phyloP scores from a whole-genome alignment of 2,329 filamentous ascomycete species.

The Aureobasidium sp. region DNA sequence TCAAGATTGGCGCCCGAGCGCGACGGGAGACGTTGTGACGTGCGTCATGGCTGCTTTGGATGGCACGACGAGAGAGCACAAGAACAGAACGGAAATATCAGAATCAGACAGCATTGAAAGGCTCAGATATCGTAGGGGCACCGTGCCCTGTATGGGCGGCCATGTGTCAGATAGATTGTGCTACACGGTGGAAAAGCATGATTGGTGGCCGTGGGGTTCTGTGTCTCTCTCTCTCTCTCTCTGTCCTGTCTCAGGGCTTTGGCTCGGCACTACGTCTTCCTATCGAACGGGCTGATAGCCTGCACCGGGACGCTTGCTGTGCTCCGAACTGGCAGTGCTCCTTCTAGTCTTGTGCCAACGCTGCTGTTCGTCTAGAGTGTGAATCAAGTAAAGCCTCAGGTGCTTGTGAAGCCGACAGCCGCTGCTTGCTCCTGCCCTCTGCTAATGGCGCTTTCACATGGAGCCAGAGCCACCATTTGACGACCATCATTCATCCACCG shows the following conservation, averaged over 20 bases:
- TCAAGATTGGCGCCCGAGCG: conserved; percentile 12
- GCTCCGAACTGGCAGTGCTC: too few relatives aligned
- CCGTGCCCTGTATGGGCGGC: not conserved
- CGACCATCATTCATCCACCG: conserved; percentile 11
- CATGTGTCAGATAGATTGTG: not conserved
- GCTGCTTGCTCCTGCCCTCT: conserved; percentile 8
- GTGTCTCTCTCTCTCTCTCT: too few relatives aligned
- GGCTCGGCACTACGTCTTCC: too few relatives aligned
- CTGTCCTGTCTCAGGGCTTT: too few relatives aligned
- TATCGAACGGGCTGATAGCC: too few relatives aligned
- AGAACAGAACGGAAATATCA: too few relatives aligned
- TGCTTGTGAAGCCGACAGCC: too few relatives aligned
- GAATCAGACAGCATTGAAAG: not conserved
- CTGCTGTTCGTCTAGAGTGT: not conserved
- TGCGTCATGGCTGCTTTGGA: not conserved
- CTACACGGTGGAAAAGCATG: not conserved
- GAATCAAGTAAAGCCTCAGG: not conserved
- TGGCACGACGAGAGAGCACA: not conserved
- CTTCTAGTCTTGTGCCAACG: too few relatives aligned
- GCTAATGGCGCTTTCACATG: conserved; percentile 13
- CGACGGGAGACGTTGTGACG: conserved; percentile 4
- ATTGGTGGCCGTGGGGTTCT: not conserved
- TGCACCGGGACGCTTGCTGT: too few relatives aligned
- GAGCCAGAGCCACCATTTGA: conserved; percentile 6
- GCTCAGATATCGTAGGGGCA: not conserved